Percentiles rank a stretch among this genome's conserved stretches.
phyloP scores from a whole-genome alignment of 2,329 filamentous ascomycete genomes.

The Talaromyces sp. region DNA sequence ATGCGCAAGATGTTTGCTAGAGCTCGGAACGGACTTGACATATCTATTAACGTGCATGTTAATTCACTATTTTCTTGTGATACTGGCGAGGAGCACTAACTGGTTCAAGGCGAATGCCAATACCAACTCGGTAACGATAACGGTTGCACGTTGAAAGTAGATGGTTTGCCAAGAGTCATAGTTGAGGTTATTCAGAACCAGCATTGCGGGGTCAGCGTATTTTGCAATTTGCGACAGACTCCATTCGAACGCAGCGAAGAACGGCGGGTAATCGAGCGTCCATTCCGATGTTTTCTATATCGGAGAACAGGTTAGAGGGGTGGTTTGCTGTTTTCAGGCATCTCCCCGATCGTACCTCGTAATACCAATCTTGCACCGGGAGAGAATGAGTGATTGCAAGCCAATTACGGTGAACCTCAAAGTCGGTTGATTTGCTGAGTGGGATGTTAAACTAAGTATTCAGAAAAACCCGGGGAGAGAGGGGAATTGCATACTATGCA shows the following conservation, averaged over 20 bases:
- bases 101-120: constrained; percentile 77
- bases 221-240: constrained; percentile 74
- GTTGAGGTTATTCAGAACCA: constrained; percentile 73
- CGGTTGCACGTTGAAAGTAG: constrained; percentile 87
- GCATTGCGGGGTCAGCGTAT: constrained; percentile 75
- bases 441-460: neutral
- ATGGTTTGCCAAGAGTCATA: constrained; percentile 93
- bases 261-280: constrained; percentile 98
- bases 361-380: constrained; percentile 87
- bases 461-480: neutral
- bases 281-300: constrained; percentile 86
- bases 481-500: constrained; percentile 76
- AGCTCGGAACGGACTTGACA: constrained; percentile 65
- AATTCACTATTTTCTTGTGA: constrained; percentile 5
- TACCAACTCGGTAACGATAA: constrained; percentile 79
- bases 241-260: constrained; percentile 98
- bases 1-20: constrained; percentile 72
- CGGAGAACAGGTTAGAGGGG: neutral
- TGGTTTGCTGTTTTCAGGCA: neutral
- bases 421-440: constrained; percentile 91
- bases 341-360: constrained; percentile 57
- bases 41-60: constrained; percentile 53
- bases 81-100: constrained; percentile 44
- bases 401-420: constrained; percentile 99
- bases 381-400: constrained; percentile 91